Evolutionary conservation across 2,329 filamentous ascomycete genomes (phyloP).

Genomic region (Curvularia eragrostidis): DNA sequence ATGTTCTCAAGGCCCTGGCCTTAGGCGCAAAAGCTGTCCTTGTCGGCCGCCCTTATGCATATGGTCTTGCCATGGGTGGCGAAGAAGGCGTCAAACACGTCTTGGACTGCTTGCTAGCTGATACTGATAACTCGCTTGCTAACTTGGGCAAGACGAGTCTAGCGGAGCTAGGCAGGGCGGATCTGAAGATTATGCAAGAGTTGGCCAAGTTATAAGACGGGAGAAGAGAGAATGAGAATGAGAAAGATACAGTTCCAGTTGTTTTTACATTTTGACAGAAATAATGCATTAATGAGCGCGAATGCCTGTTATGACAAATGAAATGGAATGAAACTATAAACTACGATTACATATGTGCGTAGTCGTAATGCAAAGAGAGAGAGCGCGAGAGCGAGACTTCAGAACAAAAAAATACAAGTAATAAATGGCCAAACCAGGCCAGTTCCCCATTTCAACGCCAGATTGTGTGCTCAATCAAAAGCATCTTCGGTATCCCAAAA

Average conservation of each 20-base stretch:
- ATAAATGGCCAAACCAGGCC: constrained; percentile 4
- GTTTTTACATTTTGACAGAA: not conserved
- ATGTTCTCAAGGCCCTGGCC: constrained; percentile 48
- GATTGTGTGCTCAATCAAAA: constrained; percentile 5
- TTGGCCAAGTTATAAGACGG: constrained; percentile 35
- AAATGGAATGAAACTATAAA: constrained; percentile 10
- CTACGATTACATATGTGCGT: constrained; percentile 16
- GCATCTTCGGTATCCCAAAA: constrained; percentile 8
- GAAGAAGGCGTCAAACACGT: constrained; percentile 50
- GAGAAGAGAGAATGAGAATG: too few relatives aligned
- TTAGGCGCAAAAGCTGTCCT: constrained; percentile 48
- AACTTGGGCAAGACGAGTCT: constrained; percentile 43
- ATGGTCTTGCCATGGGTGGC: constrained; percentile 48
- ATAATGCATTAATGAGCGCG: not conserved
- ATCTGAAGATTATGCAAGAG: constrained; percentile 38
- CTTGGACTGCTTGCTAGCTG: constrained; percentile 42
- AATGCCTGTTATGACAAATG: not conserved
- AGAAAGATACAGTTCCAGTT: not conserved
- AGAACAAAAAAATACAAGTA: constrained; percentile 1
- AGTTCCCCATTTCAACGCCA: constrained; percentile 6
- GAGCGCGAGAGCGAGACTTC: not conserved
- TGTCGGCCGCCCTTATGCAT: constrained; percentile 47
- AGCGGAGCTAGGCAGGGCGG: constrained; percentile 36
- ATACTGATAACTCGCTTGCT: constrained; percentile 42
- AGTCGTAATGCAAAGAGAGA: constrained; percentile 4